Base-by-base conservation (phyloP, 2,329 filamentous ascomycete genomes). In the Emydomyces testavorans region DNA sequence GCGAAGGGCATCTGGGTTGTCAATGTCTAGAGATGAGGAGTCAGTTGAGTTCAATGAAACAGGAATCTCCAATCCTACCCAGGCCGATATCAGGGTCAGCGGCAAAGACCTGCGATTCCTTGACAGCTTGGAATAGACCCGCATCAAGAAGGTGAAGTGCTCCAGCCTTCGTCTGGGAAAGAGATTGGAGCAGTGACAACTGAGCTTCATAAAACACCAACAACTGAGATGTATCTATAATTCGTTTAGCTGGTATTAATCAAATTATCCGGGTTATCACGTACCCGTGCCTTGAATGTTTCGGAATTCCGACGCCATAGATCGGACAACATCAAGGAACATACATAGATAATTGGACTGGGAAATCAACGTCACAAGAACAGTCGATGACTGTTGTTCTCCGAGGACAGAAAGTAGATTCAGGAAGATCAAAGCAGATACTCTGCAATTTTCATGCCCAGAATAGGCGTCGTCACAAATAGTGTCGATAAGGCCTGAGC, bases 391-490 rank as follows among this genome's bases (percentile, higher is more conserved):
- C 58, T 90, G 83, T 29, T 79, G 74, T 46, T 78, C 79, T 38
- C 83, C 83, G 45, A 94, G 71, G 36, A 79, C 77, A 26, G 93
- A 80, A 11, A 96, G 67, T 0, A 83, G 78, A 46, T 84, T 81
- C 28, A 98, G 73, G n/a, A 96, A 73, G 31, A 95, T 76, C 36
- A 96, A 72, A 8, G 92, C 88, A 0, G 90, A 83, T 2, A 93
- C 80, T 60, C 93, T 85, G 63, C 86, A 93, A 10, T 75, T 77
- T 31, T 84, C 77, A 59, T 90, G 83, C 32, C 88, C 87, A 50
- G 83, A 81, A 62, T 89, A 90, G 16, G 88, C 89, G 68, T 98
- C 92, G 59, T 98, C 92, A 61, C 89, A 95, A 36, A 95, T 74
- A 21, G 87, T 80, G 57, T 90, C 87, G 51, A 96, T 76, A 32